Evolutionary conservation across 2,329 filamentous ascomycete genomes (phyloP).

Genomic region (Colletotrichum sp.): DNA sequence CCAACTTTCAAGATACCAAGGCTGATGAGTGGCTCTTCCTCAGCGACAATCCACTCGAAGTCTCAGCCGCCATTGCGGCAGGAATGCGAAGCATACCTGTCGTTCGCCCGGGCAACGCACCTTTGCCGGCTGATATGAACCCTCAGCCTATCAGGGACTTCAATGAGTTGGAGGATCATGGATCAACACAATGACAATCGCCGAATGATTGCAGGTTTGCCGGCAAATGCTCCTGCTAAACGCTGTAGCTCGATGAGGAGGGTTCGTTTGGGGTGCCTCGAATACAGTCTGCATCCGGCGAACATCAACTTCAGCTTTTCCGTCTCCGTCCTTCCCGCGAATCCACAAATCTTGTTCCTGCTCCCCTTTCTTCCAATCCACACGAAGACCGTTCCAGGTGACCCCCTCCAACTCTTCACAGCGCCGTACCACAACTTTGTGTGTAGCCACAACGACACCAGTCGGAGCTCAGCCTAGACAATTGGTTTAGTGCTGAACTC

Average conservation of each 20-base stretch:
- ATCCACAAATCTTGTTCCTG: background rate
- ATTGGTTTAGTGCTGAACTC: background rate
- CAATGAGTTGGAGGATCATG: slow-evolving; percentile 17
- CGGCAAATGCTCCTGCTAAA: background rate
- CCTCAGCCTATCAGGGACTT: slow-evolving; percentile 42
- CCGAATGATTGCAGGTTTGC: background rate
- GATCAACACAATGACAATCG: background rate
- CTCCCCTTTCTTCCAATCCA: background rate
- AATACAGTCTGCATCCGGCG: slow-evolving; percentile 19
- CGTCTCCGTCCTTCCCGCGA: background rate
- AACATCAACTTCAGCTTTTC: slow-evolving; percentile 9
- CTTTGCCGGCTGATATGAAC: slow-evolving; percentile 55
- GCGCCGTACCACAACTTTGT: background rate
- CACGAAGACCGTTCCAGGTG: background rate
- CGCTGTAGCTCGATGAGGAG: background rate
- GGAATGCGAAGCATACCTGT: slow-evolving; percentile 70
- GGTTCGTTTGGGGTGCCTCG: background rate
- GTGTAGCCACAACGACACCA: background rate
- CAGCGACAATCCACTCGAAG: slow-evolving; percentile 78
- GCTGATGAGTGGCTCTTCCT: slow-evolving; percentile 73
- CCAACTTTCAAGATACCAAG: slow-evolving; percentile 48
- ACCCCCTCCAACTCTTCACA: background rate
- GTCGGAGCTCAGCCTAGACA: background rate
- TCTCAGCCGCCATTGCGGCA: slow-evolving; percentile 64
- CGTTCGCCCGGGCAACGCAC: slow-evolving; percentile 72